Base-by-base conservation (phyloP, 164 flowering plant species). In the Kalanchoe fedtschenkoi region DNA sequence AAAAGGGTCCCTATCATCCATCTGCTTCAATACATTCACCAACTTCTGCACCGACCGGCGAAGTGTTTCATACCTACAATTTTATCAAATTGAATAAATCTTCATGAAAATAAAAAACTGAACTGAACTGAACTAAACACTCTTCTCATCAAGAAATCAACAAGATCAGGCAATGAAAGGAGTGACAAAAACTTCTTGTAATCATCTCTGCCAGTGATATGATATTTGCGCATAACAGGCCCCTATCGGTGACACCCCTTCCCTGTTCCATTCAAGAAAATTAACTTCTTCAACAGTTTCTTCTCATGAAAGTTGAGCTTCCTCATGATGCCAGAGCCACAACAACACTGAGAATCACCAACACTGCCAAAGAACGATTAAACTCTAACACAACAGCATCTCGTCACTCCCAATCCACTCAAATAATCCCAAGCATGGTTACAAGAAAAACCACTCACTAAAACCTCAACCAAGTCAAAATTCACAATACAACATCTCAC, bases 211-310 rank as follows among this genome's bases (percentile, higher is more conserved):
- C 77, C 89, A 2, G 85, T 79, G 63, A 93, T 74, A 61, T 76
- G 91, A 75, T 83, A 93, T 8, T 86, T 87, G 0, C 72, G 85
- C 80, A 82, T 83, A 55, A 93, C 86, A 9, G 44, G 55, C 37
- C 76, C 78, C 74, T 93, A 96, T 32, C 96, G 64, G 74, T 88
- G 96, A 26, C 89, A n/a, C 88, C 17, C 77, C 78, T 75, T 93
- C 97, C 65, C 91, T 76, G 69, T 90, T 87, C 99, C 99, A 93
- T 72, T 87, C 87, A 46, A 93, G 68, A 65, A 93, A 84, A 71
- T 93, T 75, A 5, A 81, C 81, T 88, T 88, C 80, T 85, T 93
- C 70, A 90, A 39, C 3, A 93, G 77, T 75, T 88, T 90, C 83
- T 85, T 70, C 86, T 90, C 97, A 66, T 83, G 95, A 54, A 69